Conservation (phyloP, 2,329 filamentous ascomycete genomes). For the Teratosphaeria gauchensis region DNA sequence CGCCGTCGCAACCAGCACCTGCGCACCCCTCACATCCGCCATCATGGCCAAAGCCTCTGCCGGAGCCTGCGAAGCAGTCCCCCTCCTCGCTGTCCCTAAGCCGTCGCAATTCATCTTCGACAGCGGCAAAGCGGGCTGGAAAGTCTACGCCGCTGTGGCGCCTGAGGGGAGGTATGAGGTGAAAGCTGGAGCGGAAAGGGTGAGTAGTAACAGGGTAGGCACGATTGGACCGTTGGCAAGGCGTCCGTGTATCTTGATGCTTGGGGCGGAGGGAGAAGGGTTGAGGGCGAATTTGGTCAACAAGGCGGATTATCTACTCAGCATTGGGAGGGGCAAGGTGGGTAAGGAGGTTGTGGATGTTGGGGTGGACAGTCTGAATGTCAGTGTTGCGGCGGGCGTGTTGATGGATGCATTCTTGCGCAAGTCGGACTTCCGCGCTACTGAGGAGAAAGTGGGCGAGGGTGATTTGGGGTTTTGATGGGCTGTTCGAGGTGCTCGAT, state of each 20-base stretch:
- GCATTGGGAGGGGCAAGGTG: conserved; percentile 40
- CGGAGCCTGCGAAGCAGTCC: conserved; percentile 73
- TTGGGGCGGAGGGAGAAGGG: conserved; percentile 75
- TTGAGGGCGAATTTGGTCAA: conserved; percentile 55
- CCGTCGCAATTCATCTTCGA: conserved; percentile 59
- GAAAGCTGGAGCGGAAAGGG: neutral
- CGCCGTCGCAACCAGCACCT: conserved; percentile 60
- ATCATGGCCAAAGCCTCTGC: conserved; percentile 80
- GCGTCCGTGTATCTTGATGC: conserved; percentile 65
- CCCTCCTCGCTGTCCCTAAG: conserved; percentile 59
- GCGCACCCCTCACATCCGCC: conserved; percentile 64
- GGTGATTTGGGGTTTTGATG: neutral
- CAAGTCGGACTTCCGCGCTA: neutral
- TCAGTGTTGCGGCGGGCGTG: conserved; percentile 76
- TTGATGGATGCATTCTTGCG: conserved; percentile 56
- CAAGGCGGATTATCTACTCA: conserved; percentile 53
- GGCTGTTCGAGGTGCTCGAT: no score
- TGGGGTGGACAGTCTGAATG: conserved; percentile 81
- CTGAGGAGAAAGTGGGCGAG: neutral
- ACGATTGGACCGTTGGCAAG: conserved; percentile 15
- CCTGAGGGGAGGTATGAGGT: conserved; percentile 17
- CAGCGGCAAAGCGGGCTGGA: conserved; percentile 67
- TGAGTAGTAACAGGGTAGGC: conserved; percentile 10
- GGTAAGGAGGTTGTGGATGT: conserved; percentile 30
- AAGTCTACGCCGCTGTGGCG: conserved; percentile 64